Base-by-base conservation (phyloP, 73 alveolate genomes). In the Tetrahymena malaccensis region DNA sequence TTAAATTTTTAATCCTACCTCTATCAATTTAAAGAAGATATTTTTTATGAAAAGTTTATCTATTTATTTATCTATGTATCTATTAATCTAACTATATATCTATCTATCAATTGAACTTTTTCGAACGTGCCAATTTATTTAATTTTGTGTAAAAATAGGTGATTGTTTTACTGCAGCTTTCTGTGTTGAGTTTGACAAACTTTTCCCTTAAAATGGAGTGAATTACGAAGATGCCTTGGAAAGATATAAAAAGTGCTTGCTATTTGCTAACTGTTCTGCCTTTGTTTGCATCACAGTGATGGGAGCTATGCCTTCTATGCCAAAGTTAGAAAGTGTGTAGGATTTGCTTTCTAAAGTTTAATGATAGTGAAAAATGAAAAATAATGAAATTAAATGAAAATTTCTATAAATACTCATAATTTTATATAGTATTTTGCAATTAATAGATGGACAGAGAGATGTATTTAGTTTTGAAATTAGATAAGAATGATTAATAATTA, bases 91-190 rank as follows among this genome's bases (percentile, higher is more conserved):
- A 4, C 43, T 35, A 35, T 35, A 2, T 35, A 35, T 35, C 43
- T 35, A 35, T 57, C 17, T 27, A n/a, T 70, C 37, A 9, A 70
- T 27, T 70, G 37, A 15, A 4, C 17, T 70, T 27, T 70, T 27
- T 56, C 25, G 6, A 56, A 56, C 16, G 35, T 10, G 37, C 3
- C 3, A 70, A 27, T 25, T 27, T 70, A 27, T 25, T 27, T 70
- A 70, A 27, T 70, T 27, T 70, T 70, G 34, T 70, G 37, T 22
- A 70, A 70, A 27, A 70, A 27, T 25, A 70, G 89, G 98, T 22
- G 97, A 96, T 85, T 96, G 98, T 94, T 96, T 95, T 33, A 96
- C 97, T 10, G 97, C 97, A 35, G 96, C 97, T 11, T 95, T 96
- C 35, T 35, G 94, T 50, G 94, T 70, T 7, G 70, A 85, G 25